These are phyloP conservation scores for Colletotrichum falcatum DNA, from an alignment of 2,329 filamentous ascomycete species.

Conservation along the genomic window DNA sequence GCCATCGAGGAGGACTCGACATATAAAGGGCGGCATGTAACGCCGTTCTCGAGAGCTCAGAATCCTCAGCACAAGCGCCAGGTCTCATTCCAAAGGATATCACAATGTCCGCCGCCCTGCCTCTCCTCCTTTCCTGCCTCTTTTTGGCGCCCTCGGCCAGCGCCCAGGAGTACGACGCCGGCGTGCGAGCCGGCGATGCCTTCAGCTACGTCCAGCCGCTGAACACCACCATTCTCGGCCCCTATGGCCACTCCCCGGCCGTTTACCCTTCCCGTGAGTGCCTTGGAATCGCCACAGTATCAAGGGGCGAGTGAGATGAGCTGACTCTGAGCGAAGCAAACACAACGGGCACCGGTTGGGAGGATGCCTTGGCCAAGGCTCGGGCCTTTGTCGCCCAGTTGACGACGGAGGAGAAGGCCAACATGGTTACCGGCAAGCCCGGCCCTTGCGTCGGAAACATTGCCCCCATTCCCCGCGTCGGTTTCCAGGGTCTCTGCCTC, in stretches of 20 bases:
- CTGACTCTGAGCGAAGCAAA: constrained; percentile 48
- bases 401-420: constrained; percentile 48
- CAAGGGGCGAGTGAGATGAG: not conserved
- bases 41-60: not conserved
- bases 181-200: constrained; percentile 45
- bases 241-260: constrained; percentile 54
- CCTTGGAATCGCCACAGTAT: too few relatives aligned
- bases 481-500: constrained; percentile 58
- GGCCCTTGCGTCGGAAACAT: constrained; percentile 53
- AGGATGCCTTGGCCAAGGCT: constrained; percentile 52
- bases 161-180: constrained; percentile 46
- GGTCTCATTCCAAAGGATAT: constrained; percentile 27
- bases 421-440: constrained; percentile 51
- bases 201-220: constrained; percentile 56
- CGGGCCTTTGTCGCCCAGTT: constrained; percentile 48
- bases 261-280: constrained; percentile 54
- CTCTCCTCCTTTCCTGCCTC: constrained; percentile 56
- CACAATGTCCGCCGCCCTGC: constrained; percentile 52
- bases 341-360: constrained; percentile 52
- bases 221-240: constrained; percentile 55
- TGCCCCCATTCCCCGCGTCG: constrained; percentile 53
- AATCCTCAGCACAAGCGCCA: constrained; percentile 34
- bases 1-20: constrained; percentile 1
- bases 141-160: constrained; percentile 46
- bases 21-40: constrained; percentile 29